A percentile compares a stretch with the other conserved stretches of the same genome.
These are phyloP conservation scores for Candida lessepsii DNA, from an alignment of 805 yeast species.

Conservation along the genomic window DNA sequence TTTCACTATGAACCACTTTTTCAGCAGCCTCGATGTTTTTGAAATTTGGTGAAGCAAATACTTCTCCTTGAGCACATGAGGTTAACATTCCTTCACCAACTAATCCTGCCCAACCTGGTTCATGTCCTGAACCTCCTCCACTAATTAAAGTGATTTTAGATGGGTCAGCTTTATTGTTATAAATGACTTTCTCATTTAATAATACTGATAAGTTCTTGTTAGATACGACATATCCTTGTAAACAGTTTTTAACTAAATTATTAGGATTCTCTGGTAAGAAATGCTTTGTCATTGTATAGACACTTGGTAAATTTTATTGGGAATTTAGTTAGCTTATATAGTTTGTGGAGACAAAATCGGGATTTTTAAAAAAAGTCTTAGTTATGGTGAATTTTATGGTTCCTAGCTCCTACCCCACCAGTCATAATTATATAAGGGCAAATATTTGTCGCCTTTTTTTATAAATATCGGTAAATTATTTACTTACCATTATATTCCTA, in stretches of 20 bases:
- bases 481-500: too few relatives aligned
- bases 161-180: conserved; percentile 26
- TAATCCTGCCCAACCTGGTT: conserved; percentile 42
- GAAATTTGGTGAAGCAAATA: conserved; percentile 42
- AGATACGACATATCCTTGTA: conserved; percentile 38
- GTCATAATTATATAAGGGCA: conserved; percentile 2
- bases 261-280: conserved; percentile 36
- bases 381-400: not conserved
- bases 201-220: conserved; percentile 35
- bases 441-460: not conserved
- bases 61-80: conserved; percentile 42
- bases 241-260: conserved; percentile 36
- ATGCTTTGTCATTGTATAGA: conserved; percentile 42
- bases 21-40: conserved; percentile 38
- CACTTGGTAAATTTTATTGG: too few relatives aligned
- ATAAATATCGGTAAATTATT: not conserved
- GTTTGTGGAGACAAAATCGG: conserved; percentile 10
- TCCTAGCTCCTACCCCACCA: conserved; percentile 11
- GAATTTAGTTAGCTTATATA: not conserved
- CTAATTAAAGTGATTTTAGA: conserved; percentile 31
- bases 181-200: conserved; percentile 38
- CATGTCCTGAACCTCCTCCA: conserved; percentile 47
- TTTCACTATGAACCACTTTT: conserved; percentile 32
- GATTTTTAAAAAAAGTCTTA: not conserved
- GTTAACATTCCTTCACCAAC: conserved; percentile 39